phyloP scores from a whole-genome alignment of 139 green algal species.

The Chlorella sp. region DNA sequence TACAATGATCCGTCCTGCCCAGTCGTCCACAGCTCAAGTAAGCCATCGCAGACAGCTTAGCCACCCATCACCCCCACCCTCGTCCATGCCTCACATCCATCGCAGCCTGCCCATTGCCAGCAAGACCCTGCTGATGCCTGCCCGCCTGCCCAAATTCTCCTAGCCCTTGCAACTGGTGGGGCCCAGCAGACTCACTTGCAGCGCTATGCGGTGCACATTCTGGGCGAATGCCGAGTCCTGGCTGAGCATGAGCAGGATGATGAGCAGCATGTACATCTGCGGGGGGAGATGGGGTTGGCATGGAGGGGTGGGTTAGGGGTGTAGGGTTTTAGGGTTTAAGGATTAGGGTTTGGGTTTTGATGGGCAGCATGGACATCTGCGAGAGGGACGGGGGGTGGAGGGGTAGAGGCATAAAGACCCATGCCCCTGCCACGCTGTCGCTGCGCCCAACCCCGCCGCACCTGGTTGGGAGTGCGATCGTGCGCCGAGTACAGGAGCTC shows the following conservation, averaged over 20 bases:
- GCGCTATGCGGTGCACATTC: conserved; percentile 78
- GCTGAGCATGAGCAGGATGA: conserved; percentile 88
- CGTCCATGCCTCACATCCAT: neutral
- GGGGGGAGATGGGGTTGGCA: neutral
- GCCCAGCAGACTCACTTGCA: neutral
- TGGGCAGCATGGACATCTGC: too few species aligned
- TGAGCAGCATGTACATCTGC: conserved; percentile 84
- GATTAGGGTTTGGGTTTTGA: too few species aligned
- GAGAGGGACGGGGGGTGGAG: too few species aligned
- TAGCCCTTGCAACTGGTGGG: too few species aligned
- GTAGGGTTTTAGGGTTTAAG: too few species aligned
- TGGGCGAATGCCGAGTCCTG: conserved; percentile 81
- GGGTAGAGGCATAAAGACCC: too few species aligned
- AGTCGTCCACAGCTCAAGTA: too few species aligned
- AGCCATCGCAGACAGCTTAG: too few species aligned
- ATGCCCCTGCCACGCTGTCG: too few species aligned
- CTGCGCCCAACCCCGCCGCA: too few species aligned
- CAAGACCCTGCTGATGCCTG: neutral
- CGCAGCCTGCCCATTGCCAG: neutral
- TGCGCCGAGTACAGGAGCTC: conserved; percentile 52
- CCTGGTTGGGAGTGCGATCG: conserved; percentile 40
- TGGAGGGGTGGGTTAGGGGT: neutral
- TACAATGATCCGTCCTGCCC: too few species aligned
- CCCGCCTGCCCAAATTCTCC: neutral
- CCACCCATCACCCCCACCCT: too few species aligned